Conservation (phyloP, 495 filamentous ascomycete genomes). For the Tuber umbilicatum region DNA sequence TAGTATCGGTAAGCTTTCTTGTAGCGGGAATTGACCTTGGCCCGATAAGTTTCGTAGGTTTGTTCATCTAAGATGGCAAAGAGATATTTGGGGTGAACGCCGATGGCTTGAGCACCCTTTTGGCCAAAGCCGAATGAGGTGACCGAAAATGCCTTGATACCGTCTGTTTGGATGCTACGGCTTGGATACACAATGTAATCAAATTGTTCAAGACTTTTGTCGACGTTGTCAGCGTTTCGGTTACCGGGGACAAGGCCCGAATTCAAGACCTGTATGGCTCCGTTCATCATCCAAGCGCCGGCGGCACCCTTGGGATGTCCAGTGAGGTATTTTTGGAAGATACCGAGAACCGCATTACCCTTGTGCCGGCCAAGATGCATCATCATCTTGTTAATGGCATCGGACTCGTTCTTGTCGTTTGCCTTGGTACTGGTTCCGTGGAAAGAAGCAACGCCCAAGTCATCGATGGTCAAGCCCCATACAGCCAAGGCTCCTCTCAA, state of each 20-base stretch:
- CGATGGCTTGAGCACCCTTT: constrained; percentile 95
- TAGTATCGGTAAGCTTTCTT: constrained; percentile 98
- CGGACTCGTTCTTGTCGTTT: constrained; percentile 99
- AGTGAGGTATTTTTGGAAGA: constrained; percentile 99
- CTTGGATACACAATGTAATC: constrained; percentile 97
- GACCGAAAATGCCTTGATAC: constrained; percentile 94
- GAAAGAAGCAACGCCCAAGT: constrained; percentile 91
- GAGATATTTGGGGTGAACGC: constrained; percentile 92
- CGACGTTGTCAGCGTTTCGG: constrained; percentile 95
- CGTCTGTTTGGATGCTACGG: constrained; percentile 92
- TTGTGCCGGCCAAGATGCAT: constrained; percentile 88
- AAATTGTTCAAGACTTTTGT: constrained; percentile 91
- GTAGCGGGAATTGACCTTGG: constrained; percentile 83
- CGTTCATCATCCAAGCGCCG: constrained; percentile 99
- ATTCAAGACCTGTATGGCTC: constrained; percentile 89
- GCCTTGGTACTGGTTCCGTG: constrained; percentile 97
- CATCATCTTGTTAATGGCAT: constrained; percentile 94
- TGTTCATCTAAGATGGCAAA: constrained; percentile 87
- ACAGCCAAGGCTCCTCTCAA: constrained; percentile 90
- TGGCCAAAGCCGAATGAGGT: constrained; percentile 99
- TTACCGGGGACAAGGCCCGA: constrained; percentile 91
- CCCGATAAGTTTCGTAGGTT: constrained; percentile 72
- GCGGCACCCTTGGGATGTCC: constrained; percentile 99
- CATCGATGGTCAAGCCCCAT: constrained; percentile 96
- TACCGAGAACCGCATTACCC: constrained; percentile 90